phyloP scores from a whole-genome alignment of 306 rosid genomes.

The Castanospermum australe region DNA sequence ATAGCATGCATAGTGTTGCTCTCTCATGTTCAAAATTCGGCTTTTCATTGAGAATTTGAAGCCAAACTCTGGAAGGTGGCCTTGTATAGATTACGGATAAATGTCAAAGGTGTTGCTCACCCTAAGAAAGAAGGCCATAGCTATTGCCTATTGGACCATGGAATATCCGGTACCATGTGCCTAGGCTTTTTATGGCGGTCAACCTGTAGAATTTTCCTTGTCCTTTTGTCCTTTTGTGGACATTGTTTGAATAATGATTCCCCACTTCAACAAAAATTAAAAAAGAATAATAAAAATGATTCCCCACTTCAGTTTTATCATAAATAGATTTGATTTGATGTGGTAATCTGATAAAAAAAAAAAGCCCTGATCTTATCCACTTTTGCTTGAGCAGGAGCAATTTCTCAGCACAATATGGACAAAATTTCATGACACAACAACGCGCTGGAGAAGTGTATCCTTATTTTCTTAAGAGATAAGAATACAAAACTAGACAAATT shows the following conservation, averaged over 20 bases:
- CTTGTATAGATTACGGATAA: not conserved
- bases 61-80: not conserved
- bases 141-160: no score
- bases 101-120: no score
- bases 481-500: no score
- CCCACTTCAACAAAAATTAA: no score
- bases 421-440: no score
- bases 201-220: not conserved
- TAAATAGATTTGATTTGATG: not conserved
- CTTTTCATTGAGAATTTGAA: not conserved
- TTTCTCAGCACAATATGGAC: not conserved
- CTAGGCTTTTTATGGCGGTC: not conserved
- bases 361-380: not conserved
- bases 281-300: no score
- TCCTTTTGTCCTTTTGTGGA: not conserved
- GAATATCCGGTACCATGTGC: not conserved
- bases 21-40: not conserved
- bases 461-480: no score
- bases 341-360: not conserved
- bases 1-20: constrained; percentile 15
- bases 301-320: not conserved
- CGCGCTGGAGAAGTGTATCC: no score
- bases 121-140: no score
- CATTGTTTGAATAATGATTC: not conserved
- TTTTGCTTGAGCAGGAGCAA: not conserved